Base-by-base conservation (phyloP, 352 stramenopile species). In the Plasmopara muralis region DNA sequence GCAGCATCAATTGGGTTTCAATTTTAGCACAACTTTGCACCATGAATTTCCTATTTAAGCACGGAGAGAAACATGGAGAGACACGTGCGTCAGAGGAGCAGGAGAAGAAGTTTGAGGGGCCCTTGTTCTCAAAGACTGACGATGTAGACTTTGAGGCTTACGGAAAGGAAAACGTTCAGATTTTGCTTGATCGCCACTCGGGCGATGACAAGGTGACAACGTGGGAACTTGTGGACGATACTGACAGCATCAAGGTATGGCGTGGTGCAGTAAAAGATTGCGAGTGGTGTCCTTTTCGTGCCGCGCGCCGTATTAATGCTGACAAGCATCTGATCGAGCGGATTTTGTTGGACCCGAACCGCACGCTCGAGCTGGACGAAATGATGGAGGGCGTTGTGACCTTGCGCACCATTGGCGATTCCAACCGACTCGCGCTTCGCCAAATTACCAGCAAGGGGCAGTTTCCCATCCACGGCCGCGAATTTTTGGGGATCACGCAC, bases 371-470 rank as follows among this genome's bases (percentile, higher is more conserved):
- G 61, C 74, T 89, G 37, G 82, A 92, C 57, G 75, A 89, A 43
- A 92, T 89, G 78, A 92, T 81, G 50, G 82, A 89, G 48, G 63
- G 62, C 14, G 47, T 85, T 15, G 58, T 68, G 25, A 80, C 82
- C 16, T 57, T 92, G 47, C 71, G 86, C 46, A 55, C 59, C 12
- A 64, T 71, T 8, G 72, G 73, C 43, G 65, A 78, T n/a, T 69
- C 76, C 6, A 74, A 77, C 44, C 68, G 66, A 51, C 45, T 88
- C 30, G 80, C 68, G 31, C 68, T 89, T 44, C 78, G 80, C 35
- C 76, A 92, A 53, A 74, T 89, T 30, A 77, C 70, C 9, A 88
- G 72, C 73, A 92, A 92, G 60, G 78, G 66, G 12, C 67, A 89
- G 43, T 89, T 92, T 54, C 82, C 79, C 5, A 79, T 88, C 40